Percentiles rank a stretch among this genome's conserved stretches.
Evolutionary conservation across 2,329 filamentous ascomycete species (phyloP).

Genomic region (Calonectria pteridis): DNA sequence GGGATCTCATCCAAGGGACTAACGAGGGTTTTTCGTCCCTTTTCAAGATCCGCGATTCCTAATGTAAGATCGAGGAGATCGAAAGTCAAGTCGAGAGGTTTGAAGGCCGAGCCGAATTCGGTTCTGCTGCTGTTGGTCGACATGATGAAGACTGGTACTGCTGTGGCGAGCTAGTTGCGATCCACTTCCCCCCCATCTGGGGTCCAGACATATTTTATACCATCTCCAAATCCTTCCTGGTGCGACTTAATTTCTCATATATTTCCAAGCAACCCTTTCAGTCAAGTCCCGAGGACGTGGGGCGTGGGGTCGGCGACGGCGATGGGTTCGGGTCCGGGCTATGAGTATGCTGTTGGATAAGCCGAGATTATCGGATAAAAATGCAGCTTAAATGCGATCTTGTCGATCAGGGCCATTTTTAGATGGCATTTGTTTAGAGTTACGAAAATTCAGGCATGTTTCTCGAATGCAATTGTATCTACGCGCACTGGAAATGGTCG

Average conservation of each 20-base stretch:
- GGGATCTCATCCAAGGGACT: not conserved
- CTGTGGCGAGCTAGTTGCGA: not conserved
- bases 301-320: not conserved
- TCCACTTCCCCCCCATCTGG: not conserved
- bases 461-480: not conserved
- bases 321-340: not conserved
- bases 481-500: not conserved
- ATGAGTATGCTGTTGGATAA: not conserved
- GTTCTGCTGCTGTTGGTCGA: constrained; percentile 12
- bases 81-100: not conserved
- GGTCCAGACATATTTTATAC: not conserved
- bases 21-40: not conserved
- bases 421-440: not conserved
- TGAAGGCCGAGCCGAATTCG: not conserved
- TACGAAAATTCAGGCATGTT: not conserved
- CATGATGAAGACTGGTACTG: not conserved
- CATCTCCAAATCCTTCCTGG: not conserved
- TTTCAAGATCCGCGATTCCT: not conserved
- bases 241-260: not conserved
- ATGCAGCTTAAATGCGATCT: not conserved
- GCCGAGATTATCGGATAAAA: not conserved
- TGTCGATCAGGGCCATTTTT: not conserved
- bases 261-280: not conserved
- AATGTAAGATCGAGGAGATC: not conserved
- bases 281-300: not conserved